Evolutionary conservation across 495 filamentous ascomycete genomes (phyloP).

Genomic region (Copromyces sp.): DNA sequence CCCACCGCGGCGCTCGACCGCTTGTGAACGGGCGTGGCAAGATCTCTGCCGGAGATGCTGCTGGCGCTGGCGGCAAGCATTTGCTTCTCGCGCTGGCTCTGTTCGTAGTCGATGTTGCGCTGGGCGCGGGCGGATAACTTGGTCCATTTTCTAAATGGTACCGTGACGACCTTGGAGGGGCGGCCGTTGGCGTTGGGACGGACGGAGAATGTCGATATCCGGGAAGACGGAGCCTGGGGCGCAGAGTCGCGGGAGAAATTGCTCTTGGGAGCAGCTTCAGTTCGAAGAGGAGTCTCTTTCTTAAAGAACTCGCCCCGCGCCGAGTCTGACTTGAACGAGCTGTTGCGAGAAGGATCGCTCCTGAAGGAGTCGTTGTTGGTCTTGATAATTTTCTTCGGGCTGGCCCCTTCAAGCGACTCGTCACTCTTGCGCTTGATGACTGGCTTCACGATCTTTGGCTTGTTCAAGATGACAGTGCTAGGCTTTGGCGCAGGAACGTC

Average conservation of each 20-base stretch:
- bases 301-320: not conserved
- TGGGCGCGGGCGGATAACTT: constrained; percentile 6
- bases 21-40: not conserved
- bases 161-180: constrained; percentile 14
- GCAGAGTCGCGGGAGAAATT: not conserved
- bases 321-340: not conserved
- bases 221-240: not conserved
- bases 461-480: not conserved
- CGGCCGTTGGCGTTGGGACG: constrained; percentile 11
- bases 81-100: not conserved
- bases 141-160: constrained; percentile 10
- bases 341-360: not conserved
- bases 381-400: constrained; percentile 30
- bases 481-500: not conserved
- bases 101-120: not conserved
- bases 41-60: not conserved
- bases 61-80: not conserved
- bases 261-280: not conserved
- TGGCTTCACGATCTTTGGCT: constrained; percentile 15
- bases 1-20: not conserved
- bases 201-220: not conserved
- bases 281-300: not conserved
- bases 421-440: constrained; percentile 27
- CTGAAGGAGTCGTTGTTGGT: constrained; percentile 11
- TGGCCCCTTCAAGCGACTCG: constrained; percentile 17